Evolutionary conservation across 345 rosid species (phyloP), one percentile per base, ranked within the genome.

Genomic region (Clarkia xantiana): DNA sequence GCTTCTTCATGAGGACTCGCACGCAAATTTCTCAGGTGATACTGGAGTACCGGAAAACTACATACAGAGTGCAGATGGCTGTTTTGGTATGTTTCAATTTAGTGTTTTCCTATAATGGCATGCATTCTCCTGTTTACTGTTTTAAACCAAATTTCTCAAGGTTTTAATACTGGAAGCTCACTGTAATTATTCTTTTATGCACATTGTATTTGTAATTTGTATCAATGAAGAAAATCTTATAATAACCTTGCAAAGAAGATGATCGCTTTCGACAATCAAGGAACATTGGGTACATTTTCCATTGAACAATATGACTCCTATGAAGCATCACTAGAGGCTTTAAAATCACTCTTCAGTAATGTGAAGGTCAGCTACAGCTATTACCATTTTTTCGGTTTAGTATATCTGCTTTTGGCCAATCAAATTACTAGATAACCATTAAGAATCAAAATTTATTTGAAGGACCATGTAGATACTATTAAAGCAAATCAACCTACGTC

Each of bases 31-130:
- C 96, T 38, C 97, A 90, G 72, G 88, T 81, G 56, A 70, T 90
- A 46, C 79, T 77, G 19, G 97, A 90, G 62, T 90, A 81, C 60
- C 59, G 70, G 62, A 90, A 90, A 67, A 86, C 97, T 68, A 59
- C 82, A 34, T 90, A 90, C 63, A 74, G 96, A 57, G 97, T 83
- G 52, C 89, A 94, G 15, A 90, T 90, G 97, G 78, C 94, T 40
- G 80, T 90, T 47, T 67, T 90, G 96, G 96, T 86, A 74, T 52
- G 80, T n/a, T 14, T 49, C 13, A 18, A 14, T 29, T 29, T 29
- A 29, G 36, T 7, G 36, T 29, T 29, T 29, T 1, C 36, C 3
- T 29, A 10, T 29, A 29, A 29, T 29, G 36, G 9, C 36, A 29
- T 29, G 5, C 36, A 29, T 29, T 29, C 5, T 29, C 36, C 36